These are phyloP conservation scores for Pyrus betulifolia DNA, from an alignment of 306 rosid species.

Conservation along the genomic window DNA sequence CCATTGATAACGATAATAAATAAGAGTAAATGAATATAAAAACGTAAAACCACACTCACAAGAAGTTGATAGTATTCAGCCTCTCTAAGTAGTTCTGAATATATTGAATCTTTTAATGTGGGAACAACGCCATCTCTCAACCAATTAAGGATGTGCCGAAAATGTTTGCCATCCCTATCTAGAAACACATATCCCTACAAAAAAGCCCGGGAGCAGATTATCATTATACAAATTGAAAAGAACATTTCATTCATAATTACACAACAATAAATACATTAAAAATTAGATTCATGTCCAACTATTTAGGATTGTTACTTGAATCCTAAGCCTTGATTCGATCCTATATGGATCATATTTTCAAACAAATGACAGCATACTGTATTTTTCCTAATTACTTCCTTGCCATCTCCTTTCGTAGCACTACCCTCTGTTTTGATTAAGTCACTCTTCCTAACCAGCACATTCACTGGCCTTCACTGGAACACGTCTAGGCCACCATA, in stretches of 20 bases:
- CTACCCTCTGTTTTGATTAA: background rate
- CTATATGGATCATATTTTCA: background rate
- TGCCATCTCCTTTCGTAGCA: too few species aligned
- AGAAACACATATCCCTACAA: slow-evolving; percentile 79
- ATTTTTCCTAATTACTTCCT: background rate
- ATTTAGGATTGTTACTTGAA: background rate
- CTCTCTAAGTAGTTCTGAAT: slow-evolving; percentile 61
- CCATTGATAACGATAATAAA: background rate
- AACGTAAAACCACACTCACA: slow-evolving; percentile 31
- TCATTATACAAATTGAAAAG: background rate
- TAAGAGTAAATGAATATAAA: background rate
- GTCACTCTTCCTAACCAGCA: background rate
- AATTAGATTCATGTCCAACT: background rate
- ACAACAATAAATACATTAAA: background rate
- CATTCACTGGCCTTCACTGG: background rate
- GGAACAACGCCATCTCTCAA: slow-evolving; percentile 81
- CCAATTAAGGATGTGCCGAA: slow-evolving; percentile 93
- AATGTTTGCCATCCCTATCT: slow-evolving; percentile 86
- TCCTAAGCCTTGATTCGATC: background rate
- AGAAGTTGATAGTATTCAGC: slow-evolving; percentile 89
- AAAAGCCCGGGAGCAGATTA: background rate
- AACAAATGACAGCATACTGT: background rate
- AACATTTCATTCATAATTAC: background rate
- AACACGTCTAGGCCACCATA: too few species aligned
- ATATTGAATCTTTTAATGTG: slow-evolving; percentile 46